Conservation (phyloP, 2,329 filamentous ascomycete genomes). For the Coniochaeta prunicola region DNA sequence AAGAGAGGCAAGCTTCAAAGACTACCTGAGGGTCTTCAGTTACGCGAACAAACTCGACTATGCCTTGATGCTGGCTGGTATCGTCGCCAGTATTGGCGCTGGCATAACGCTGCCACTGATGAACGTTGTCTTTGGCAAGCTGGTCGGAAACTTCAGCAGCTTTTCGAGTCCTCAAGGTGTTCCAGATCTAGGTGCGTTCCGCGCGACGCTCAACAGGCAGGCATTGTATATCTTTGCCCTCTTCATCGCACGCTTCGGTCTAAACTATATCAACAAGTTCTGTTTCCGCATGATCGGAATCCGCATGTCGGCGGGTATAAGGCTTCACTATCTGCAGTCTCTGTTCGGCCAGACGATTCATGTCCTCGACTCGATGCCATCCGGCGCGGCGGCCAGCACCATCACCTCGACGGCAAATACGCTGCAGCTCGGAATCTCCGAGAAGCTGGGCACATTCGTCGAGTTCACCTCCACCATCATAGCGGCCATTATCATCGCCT, state of each 20-base stretch:
- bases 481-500: slow-evolving; percentile 46
- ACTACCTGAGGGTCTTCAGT: slow-evolving; percentile 45
- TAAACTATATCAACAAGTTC: slow-evolving; percentile 52
- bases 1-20: slow-evolving; percentile 34
- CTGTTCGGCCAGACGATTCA: slow-evolving; percentile 61
- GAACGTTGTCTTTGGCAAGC: slow-evolving; percentile 50
- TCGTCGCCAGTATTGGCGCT: slow-evolving; percentile 41
- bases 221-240: slow-evolving; percentile 63
- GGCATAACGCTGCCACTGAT: slow-evolving; percentile 51
- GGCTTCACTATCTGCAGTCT: slow-evolving; percentile 56
- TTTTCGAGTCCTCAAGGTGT: slow-evolving; percentile 21
- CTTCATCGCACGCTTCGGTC: slow-evolving; percentile 57
- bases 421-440: slow-evolving; percentile 58
- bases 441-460: slow-evolving; percentile 52
- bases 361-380: slow-evolving; percentile 58
- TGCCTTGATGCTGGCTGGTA: slow-evolving; percentile 37
- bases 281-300: slow-evolving; percentile 56
- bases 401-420: slow-evolving; percentile 58
- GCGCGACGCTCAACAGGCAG: slow-evolving; percentile 32
- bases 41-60: slow-evolving; percentile 49
- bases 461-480: slow-evolving; percentile 48
- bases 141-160: slow-evolving; percentile 42
- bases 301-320: slow-evolving; percentile 51
- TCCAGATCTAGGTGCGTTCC: slow-evolving; percentile 29
- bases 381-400: slow-evolving; percentile 53